Base-by-base conservation (phyloP, 495 filamentous ascomycete genomes). In the Thermochaetoides thermophila region DNA sequence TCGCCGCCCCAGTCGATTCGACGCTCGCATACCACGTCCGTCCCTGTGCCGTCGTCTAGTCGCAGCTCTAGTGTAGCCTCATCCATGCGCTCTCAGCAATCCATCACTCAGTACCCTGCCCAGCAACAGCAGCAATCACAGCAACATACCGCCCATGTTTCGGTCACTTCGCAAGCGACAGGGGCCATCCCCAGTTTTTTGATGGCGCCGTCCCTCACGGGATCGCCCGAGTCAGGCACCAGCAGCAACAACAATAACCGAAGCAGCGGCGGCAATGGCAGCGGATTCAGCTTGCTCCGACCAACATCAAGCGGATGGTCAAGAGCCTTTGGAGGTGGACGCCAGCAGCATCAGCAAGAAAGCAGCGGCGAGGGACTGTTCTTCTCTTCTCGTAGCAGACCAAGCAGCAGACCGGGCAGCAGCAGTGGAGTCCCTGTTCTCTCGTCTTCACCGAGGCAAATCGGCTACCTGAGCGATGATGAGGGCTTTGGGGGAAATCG, bases 41-140 rank as follows among this genome's bases (percentile, higher is more conserved):
- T 55, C 0, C 48, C 35, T 7, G 53, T 59, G 14, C 49, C 52
- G 22, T 47, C 58, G 2, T 48, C 44, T 0, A 66, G 60, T 35
- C 45, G 61, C 17, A 64, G 62, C 45, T 62, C 62, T 27, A 66
- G 62, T 39, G 42, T 61, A 10, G 59, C 63, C 5, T 59, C 54
- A 24, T 60, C 56, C 18, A 33, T 36, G 27, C 57, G 56, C 25
- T 65, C 61, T 9, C 52, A 57, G 27, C 49, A 35, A 7, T 50
- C 45, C 7, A 22, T 31, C 14, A 15, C 8, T 17, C 30, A 24
- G 34, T 13, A 23, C 26, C 33, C 27, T 34, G 18, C 15, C 25
- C 9, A 32, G 22, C 10, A 40, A 34, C 22, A 27, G 37, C 26
- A 25, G 20, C 7, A 40, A 34, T 27, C 34, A 18, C 26, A 3